Conservation (phyloP, 2,329 filamentous ascomycete species). For the Chaetomiaceae sp. region DNA sequence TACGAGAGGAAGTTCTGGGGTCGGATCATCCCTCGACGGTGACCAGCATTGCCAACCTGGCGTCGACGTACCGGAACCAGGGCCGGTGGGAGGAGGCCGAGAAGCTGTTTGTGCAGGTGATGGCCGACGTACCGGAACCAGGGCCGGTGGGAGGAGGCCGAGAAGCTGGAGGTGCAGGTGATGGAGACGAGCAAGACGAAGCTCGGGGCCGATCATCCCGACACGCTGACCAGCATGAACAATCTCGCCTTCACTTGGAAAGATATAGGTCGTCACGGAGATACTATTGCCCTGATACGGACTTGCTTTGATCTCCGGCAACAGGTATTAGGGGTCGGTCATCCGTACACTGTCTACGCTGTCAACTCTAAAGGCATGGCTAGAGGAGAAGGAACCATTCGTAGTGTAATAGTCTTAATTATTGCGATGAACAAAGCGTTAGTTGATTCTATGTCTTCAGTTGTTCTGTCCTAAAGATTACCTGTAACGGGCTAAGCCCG, state of each 20-base stretch:
- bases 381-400: not conserved
- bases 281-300: not conserved
- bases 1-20: not conserved
- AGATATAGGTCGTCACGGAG: not conserved
- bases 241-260: constrained; percentile 5
- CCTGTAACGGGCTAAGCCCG: no score
- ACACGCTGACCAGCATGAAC: not conserved
- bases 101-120: constrained; percentile 26
- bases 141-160: not conserved
- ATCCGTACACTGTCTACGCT: constrained; percentile 1
- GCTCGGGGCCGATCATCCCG: not conserved
- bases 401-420: not conserved
- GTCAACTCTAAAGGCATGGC: constrained; percentile 1
- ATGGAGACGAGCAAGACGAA: not conserved
- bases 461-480: not conserved
- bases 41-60: not conserved
- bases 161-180: constrained; percentile 30
- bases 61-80: not conserved
- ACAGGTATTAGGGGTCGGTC: not conserved
- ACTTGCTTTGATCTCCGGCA: constrained; percentile 1
- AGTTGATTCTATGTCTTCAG: no score
- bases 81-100: constrained; percentile 18
- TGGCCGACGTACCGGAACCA: constrained; percentile 8
- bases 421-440: no score
- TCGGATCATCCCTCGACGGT: not conserved